A percentile compares a stretch with the other conserved stretches of the same genome.
phyloP scores from a whole-genome alignment of 768 basidiomycete species.

The Tremella mesenterica region DNA sequence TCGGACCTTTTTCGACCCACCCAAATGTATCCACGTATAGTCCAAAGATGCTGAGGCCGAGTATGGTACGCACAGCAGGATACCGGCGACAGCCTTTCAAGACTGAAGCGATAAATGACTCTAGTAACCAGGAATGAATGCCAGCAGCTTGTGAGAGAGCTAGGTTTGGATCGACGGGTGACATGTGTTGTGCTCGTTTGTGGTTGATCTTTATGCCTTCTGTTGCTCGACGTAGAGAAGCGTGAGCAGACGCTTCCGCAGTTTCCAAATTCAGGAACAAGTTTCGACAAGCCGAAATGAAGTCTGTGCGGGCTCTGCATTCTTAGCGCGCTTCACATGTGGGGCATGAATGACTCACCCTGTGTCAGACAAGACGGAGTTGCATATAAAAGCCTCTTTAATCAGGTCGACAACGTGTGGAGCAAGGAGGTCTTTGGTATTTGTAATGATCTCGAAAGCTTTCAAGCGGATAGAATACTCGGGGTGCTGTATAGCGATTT shows the following conservation, averaged over 20 bases:
- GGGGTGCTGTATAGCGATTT: constrained; percentile 18
- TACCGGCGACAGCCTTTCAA: constrained; percentile 14
- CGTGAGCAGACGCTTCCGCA: too few relatives aligned
- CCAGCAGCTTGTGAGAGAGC: neutral
- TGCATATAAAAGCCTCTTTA: constrained; percentile 18
- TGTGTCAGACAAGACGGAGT: constrained; percentile 14
- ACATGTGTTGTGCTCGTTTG: neutral
- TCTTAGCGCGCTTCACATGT: neutral
- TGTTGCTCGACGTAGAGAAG: neutral
- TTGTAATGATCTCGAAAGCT: constrained; percentile 23
- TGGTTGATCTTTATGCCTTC: neutral
- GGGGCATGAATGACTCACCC: constrained; percentile 15
- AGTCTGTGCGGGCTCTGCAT: constrained; percentile 17
- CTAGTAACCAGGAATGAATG: constrained; percentile 17
- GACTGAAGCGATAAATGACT: constrained; percentile 17
- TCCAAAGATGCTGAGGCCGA: constrained; percentile 18
- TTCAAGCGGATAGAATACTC: constrained; percentile 23
- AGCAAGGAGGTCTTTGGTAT: constrained; percentile 9
- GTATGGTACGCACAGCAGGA: constrained; percentile 18
- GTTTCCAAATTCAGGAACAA: constrained; percentile 20
- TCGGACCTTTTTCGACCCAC: neutral
- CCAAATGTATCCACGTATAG: constrained; percentile 22
- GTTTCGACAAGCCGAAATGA: constrained; percentile 21
- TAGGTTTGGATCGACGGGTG: neutral
- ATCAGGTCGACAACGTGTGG: constrained; percentile 7